Evolutionary conservation across 2,329 filamentous ascomycete species (phyloP).

Genomic region (Zasmidium cellare): DNA sequence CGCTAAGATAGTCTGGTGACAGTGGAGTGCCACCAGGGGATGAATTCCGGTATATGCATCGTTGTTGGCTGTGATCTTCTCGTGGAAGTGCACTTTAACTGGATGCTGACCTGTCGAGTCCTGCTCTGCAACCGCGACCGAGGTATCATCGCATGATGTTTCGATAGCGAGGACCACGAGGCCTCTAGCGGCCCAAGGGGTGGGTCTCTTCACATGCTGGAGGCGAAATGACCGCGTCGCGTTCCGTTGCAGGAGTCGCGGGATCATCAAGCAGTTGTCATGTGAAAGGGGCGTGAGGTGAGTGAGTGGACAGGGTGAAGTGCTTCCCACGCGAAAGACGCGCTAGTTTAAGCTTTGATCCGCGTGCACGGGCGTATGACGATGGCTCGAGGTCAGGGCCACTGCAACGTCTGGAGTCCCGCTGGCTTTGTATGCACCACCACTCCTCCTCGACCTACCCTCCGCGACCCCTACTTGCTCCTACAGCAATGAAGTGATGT

Average conservation of each 20-base stretch:
- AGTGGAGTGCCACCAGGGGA: constrained; percentile 71
- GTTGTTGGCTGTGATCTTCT: constrained; percentile 80
- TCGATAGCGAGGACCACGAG: constrained; percentile 69
- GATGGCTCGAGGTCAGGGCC: background rate
- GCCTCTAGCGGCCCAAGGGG: constrained; percentile 18
- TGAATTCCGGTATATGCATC: constrained; percentile 74
- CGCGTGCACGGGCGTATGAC: background rate
- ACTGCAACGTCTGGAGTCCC: background rate
- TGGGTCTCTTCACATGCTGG: background rate
- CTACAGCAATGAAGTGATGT: background rate
- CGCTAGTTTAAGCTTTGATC: background rate
- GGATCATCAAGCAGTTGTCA: background rate
- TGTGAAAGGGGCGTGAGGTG: background rate
- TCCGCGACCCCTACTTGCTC: background rate
- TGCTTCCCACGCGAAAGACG: background rate
- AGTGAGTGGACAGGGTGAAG: background rate
- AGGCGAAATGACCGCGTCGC: background rate
- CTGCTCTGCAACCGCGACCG: constrained; percentile 69
- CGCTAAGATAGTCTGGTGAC: constrained; percentile 72
- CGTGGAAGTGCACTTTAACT: constrained; percentile 63
- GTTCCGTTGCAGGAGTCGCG: background rate
- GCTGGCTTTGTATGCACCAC: background rate
- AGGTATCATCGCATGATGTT: constrained; percentile 90
- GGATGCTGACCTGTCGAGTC: background rate
- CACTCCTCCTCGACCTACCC: background rate